These are phyloP conservation scores for Blepharisma stoltei DNA, from an alignment of 73 alveolate genomes.

Conservation along the genomic window DNA sequence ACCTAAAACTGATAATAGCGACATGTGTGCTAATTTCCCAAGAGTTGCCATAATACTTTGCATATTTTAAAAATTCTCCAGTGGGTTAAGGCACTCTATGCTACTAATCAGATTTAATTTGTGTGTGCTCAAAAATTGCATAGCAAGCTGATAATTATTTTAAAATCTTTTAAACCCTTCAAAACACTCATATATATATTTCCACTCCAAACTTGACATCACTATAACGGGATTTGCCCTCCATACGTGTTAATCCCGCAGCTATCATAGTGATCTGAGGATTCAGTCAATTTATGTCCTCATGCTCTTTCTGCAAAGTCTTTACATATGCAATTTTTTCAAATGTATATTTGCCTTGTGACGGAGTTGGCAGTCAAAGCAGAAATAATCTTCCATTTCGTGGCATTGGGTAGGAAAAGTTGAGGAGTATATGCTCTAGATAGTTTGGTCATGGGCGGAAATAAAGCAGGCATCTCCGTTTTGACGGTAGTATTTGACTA, in stretches of 20 bases:
- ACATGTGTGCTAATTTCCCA: no score
- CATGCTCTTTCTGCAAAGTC: slow-evolving; percentile 55
- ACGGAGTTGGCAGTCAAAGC: slow-evolving; percentile 65
- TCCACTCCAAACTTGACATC: slow-evolving; percentile 52
- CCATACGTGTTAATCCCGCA: slow-evolving; percentile 63
- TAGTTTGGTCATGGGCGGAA: slow-evolving; percentile 54
- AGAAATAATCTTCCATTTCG: slow-evolving; percentile 58
- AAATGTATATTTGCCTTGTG: slow-evolving; percentile 35
- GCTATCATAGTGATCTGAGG: slow-evolving; percentile 50
- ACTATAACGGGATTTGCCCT: slow-evolving; percentile 27
- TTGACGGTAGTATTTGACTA: slow-evolving; percentile 57
- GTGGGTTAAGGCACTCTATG: no score
- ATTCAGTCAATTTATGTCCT: slow-evolving; percentile 53
- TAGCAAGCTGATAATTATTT: no score
- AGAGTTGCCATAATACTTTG: no score
- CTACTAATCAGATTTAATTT: no score
- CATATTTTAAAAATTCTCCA: no score
- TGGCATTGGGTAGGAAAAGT: slow-evolving; percentile 51
- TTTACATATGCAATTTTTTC: slow-evolving; percentile 40
- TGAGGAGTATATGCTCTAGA: slow-evolving; percentile 18
- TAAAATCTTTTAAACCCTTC: no score
- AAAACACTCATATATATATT: slow-evolving; percentile 52
- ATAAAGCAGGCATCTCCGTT: slow-evolving; percentile 62
- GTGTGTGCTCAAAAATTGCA: no score
- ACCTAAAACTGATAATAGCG: no score